These are phyloP conservation scores for Tulasnella sp. DNA, from an alignment of 768 basidiomycete genomes.

Conservation along the genomic window DNA sequence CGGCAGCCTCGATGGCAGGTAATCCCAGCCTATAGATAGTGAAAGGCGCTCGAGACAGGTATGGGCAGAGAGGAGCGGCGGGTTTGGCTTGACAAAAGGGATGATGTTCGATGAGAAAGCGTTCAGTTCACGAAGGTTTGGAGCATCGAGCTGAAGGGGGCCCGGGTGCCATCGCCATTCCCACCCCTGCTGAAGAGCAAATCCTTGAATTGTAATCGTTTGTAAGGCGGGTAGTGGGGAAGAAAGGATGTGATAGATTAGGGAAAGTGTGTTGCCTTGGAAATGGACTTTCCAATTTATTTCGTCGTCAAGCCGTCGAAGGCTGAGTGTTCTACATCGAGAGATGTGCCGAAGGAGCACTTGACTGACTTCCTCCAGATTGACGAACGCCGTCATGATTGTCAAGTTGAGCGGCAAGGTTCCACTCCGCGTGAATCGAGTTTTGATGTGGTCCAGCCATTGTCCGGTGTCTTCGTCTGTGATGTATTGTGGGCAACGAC, in stretches of 20 bases:
- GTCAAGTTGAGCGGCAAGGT: background rate
- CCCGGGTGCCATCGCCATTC: rapidly evolving
- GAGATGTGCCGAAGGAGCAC: background rate
- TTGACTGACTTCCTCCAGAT: background rate
- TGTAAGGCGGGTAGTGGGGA: background rate
- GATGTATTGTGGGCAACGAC: background rate
- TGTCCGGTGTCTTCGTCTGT: background rate
- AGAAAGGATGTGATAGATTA: background rate
- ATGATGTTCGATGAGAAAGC: background rate
- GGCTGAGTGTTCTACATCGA: background rate
- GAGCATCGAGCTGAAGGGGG: background rate
- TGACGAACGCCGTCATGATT: background rate
- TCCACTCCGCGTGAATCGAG: background rate
- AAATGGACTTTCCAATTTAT: background rate
- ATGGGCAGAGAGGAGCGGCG: background rate
- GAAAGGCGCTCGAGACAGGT: background rate
- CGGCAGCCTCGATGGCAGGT: background rate
- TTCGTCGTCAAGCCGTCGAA: background rate
- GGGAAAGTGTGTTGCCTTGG: background rate
- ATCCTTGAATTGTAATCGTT: background rate
- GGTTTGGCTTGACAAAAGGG: background rate
- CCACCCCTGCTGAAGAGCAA: background rate
- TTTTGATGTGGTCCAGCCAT: background rate
- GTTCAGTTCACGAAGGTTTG: background rate
- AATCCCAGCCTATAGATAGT: background rate